Base-by-base conservation (phyloP, 2,329 filamentous ascomycete genomes). In the Aquanectria penicillioides region DNA sequence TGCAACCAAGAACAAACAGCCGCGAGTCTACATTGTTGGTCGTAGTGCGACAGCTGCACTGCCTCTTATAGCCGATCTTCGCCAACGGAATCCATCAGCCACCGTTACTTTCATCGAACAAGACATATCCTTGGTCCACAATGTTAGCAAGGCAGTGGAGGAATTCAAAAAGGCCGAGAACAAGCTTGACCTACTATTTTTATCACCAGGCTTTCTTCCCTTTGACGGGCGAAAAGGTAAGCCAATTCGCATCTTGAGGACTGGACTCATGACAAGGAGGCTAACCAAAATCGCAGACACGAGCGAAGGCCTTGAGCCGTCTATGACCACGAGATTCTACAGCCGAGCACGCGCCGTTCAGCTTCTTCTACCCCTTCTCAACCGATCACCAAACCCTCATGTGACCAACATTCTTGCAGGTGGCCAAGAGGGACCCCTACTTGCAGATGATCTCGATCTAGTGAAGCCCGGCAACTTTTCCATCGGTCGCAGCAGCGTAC, bases 311-410 rank as follows among this genome's bases (percentile, higher is more conserved):
- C 75, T 90, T 0, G 80, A 86, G 38, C 78, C 79, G 11, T 78
- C 81, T 18, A 75, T 81, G 51, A 77, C 82, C 5, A 78, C 88
- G 7, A 78, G 78, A 36, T 87, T 82, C 72, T 88, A 89, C 73
- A 78, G 82, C 7, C 85, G 86, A 22, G 78, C 83, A 56, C 82
- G 83, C 37, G 84, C 87, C 66, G 78, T 84, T 12, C 61, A 80
- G 37, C 84, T 86, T 44, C 79, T 90, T 1, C 80, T 88, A 3
- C 86, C 87, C 0, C 77, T 83, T 0, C 78, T 90, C 6, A 71
- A 75, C 15, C 64, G 64, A 17, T 56, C 63, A 2, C 18, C 53
- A 9, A 77, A 81, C 2, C 70, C 77, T 0, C 81, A 85, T 2
- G 80, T 86, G 5, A 73, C 83, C 33, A 80, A 73, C 22, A 75